Evolutionary conservation across 2,329 filamentous ascomycete species (phyloP).

Genomic region (Xylaria sp.): DNA sequence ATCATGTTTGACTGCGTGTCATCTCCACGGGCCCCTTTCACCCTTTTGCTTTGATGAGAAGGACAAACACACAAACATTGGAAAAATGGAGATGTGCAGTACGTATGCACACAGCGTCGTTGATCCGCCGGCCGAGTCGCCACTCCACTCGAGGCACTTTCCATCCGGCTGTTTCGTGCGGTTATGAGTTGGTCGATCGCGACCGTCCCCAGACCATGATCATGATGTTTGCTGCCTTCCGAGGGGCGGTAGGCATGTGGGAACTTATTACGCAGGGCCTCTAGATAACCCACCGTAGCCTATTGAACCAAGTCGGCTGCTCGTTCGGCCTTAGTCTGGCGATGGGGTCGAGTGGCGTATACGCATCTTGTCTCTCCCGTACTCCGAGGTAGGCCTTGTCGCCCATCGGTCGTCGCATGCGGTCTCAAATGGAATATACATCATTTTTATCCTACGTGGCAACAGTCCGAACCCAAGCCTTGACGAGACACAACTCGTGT

Average conservation of each 20-base stretch:
- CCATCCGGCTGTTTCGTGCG: not conserved
- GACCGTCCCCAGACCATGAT: not conserved
- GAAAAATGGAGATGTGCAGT: not conserved
- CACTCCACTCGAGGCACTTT: slow-evolving; percentile 6
- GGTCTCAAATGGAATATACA: not conserved
- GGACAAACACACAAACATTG: not conserved
- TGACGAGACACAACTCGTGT: not conserved
- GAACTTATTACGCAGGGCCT: slow-evolving; percentile 14
- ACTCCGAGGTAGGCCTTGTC: not conserved
- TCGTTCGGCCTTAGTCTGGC: slow-evolving; percentile 4
- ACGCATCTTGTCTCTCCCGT: not conserved
- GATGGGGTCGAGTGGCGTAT: not conserved
- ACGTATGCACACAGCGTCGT: not conserved
- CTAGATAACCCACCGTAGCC: not conserved
- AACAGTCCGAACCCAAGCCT: not conserved
- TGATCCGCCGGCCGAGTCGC: slow-evolving; percentile 12
- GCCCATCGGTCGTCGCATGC: no score
- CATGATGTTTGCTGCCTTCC: not conserved
- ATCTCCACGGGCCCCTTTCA: slow-evolving; percentile 36
- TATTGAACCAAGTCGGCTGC: slow-evolving; percentile 4
- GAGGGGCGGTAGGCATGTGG: slow-evolving; percentile 15
- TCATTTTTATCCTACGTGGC: slow-evolving; percentile 11
- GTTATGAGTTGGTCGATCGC: slow-evolving; percentile 6
- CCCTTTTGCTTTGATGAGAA: slow-evolving; percentile 1
- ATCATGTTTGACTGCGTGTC: slow-evolving; percentile 42